phyloP scores from a whole-genome alignment of 2,329 filamentous ascomycete species.

The Ophiocordyceps camponoti-rufipedis region DNA sequence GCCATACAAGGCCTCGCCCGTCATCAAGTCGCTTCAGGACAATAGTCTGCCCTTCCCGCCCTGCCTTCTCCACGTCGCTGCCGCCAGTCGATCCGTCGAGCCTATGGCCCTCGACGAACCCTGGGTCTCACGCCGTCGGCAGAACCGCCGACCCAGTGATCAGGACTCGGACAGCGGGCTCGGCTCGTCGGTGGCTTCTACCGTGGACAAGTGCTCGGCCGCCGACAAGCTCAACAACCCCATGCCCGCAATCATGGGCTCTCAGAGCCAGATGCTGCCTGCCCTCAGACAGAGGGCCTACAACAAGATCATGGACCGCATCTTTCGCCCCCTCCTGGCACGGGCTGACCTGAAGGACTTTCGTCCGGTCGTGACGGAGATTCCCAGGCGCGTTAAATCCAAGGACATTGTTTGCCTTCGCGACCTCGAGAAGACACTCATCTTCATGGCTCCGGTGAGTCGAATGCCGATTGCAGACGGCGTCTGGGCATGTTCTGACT shows the following conservation, averaged over 20 bases:
- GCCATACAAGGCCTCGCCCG: constrained; percentile 9
- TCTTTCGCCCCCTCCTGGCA: constrained; percentile 59
- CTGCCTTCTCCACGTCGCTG: constrained; percentile 36
- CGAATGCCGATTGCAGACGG: constrained; percentile 32
- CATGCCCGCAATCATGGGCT: constrained; percentile 42
- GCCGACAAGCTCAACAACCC: constrained; percentile 16
- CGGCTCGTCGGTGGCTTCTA: constrained; percentile 60
- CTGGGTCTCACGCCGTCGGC: constrained; percentile 30
- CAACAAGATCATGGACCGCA: constrained; percentile 63
- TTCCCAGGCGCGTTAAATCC: constrained; percentile 60
- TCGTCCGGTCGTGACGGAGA: constrained; percentile 58
- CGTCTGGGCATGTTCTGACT: constrained; percentile 35
- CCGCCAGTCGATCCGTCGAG: constrained; percentile 31
- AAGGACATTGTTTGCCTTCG: constrained; percentile 81
- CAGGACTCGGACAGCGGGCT: constrained; percentile 78
- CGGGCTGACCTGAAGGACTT: constrained; percentile 62
- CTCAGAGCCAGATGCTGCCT: constrained; percentile 27
- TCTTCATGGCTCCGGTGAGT: constrained; percentile 92
- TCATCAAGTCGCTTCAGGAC: constrained; percentile 24
- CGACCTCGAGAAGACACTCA: constrained; percentile 83
- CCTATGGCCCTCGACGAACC: constrained; percentile 24
- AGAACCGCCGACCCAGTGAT: constrained; percentile 38
- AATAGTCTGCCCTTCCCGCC: constrained; percentile 41
- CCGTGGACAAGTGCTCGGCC: constrained; percentile 28
- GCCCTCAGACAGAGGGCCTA: constrained; percentile 51